Evolutionary conservation across 2,329 filamentous ascomycete species (phyloP).

Genomic region (Botrytis deweyae): DNA sequence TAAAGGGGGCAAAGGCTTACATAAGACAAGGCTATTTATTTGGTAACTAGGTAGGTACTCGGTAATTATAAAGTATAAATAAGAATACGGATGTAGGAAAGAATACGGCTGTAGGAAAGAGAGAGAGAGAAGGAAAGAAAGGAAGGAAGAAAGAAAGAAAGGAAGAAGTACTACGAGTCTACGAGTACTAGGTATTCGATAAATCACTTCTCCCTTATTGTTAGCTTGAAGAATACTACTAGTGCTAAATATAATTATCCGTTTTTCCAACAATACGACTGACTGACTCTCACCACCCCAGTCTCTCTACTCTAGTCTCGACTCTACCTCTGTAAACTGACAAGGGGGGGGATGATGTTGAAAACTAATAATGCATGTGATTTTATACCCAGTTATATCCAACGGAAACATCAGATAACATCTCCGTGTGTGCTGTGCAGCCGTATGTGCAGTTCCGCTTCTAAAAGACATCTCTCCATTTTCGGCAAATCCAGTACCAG

Average conservation of each 20-base stretch:
- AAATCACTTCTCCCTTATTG: neutral
- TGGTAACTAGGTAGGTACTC: too few relatives aligned
- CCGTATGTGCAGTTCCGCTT: neutral
- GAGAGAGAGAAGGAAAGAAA: accelerated
- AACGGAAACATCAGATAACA: slow-evolving; percentile 4
- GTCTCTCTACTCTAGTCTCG: neutral
- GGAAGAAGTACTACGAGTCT: too few relatives aligned
- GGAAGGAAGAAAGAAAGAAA: too few relatives aligned
- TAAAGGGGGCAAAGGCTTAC: neutral
- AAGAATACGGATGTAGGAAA: too few relatives aligned
- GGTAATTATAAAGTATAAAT: too few relatives aligned
- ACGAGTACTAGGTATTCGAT: neutral
- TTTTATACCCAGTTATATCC: slow-evolving; percentile 11
- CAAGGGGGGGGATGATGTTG: neutral
- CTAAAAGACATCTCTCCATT: slow-evolving; percentile 3
- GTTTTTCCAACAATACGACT: neutral
- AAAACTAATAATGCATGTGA: neutral
- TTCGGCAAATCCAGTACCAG: neutral
- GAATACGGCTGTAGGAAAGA: too few relatives aligned
- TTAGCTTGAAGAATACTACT: neutral
- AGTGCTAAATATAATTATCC: neutral
- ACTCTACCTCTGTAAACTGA: neutral
- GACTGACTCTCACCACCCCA: neutral
- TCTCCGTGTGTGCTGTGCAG: neutral
- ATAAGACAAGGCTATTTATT: neutral